Percentiles rank a stretch among this genome's conserved stretches.
Evolutionary conservation across 352 stramenopile genomes (phyloP).

Genomic region (Globisporangium canariense): DNA sequence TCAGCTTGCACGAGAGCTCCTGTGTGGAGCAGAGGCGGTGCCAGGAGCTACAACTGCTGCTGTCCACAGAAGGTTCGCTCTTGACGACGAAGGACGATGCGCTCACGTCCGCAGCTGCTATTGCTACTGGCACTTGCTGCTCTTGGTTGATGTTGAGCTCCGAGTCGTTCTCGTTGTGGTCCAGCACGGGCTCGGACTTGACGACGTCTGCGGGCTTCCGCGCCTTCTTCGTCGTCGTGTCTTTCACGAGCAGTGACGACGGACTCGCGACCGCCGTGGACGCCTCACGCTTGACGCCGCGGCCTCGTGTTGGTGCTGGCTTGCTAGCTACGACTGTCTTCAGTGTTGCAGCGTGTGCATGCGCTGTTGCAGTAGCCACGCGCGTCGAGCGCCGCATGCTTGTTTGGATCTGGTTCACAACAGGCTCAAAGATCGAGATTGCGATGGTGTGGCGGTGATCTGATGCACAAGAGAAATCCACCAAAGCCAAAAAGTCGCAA

Average conservation of each 20-base stretch:
- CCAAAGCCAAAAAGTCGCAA: not conserved
- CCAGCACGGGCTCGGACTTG: not conserved
- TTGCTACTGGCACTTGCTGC: not conserved
- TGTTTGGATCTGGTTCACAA: no score
- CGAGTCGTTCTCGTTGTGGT: not conserved
- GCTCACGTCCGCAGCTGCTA: not conserved
- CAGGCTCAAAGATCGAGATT: not conserved
- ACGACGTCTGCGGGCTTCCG: slow-evolving; percentile 13
- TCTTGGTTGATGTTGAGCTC: not conserved
- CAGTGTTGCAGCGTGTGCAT: slow-evolving; percentile 2
- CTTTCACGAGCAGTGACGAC: not conserved
- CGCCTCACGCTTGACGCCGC: slow-evolving; percentile 6
- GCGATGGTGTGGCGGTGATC: not conserved
- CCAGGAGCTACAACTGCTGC: no score
- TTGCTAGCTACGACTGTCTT: not conserved
- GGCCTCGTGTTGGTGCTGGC: not conserved
- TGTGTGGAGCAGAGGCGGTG: slow-evolving; percentile 30
- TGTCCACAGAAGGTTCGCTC: not conserved
- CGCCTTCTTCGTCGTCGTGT: slow-evolving; percentile 4
- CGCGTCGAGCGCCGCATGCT: slow-evolving; percentile 6
- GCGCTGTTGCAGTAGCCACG: slow-evolving; percentile 1
- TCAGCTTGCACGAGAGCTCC: slow-evolving; percentile 46
- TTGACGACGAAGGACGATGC: not conserved
- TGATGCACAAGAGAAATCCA: not conserved
- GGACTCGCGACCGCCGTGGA: not conserved